Percentiles rank a stretch among this genome's conserved stretches.
phyloP scores from a whole-genome alignment of 1,284 basidiomycete species.

The Tilletia walkeri region DNA sequence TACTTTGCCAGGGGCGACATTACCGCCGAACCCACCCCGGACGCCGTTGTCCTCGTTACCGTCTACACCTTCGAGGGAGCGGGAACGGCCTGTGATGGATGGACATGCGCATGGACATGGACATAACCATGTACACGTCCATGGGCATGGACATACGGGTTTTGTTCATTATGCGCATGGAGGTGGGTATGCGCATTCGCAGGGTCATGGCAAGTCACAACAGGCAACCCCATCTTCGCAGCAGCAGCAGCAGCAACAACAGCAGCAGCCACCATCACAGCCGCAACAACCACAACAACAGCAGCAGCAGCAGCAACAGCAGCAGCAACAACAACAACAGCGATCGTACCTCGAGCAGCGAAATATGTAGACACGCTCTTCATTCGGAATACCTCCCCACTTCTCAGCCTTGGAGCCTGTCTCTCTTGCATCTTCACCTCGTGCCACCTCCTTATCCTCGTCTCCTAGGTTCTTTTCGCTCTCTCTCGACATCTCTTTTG shows the following conservation, averaged over 20 bases:
- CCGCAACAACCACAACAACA: too few relatives aligned
- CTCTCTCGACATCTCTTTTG: too few relatives aligned
- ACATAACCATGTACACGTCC: background rate
- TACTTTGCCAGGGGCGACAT: background rate
- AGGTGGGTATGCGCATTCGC: background rate
- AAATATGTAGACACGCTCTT: background rate
- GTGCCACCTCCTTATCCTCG: too few relatives aligned
- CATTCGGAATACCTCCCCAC: background rate
- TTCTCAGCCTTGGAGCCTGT: too few relatives aligned
- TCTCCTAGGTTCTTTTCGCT: too few relatives aligned
- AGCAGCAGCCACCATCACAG: too few relatives aligned
- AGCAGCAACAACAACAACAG: background rate
- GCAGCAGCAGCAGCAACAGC: too few relatives aligned
- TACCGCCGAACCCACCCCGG: background rate
- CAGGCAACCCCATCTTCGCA: too few relatives aligned
- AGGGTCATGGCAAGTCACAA: background rate
- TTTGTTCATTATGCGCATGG: background rate
- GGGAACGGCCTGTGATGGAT: conserved; percentile 1
- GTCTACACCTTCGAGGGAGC: background rate
- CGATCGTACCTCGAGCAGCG: conserved; percentile 10
- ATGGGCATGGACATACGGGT: background rate
- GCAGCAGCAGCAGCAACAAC: too few relatives aligned
- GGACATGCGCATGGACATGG: background rate
- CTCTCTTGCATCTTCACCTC: too few relatives aligned
- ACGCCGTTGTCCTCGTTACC: background rate